Base-by-base conservation (phyloP, 805 yeast genomes). In the Candida odintsovae region DNA sequence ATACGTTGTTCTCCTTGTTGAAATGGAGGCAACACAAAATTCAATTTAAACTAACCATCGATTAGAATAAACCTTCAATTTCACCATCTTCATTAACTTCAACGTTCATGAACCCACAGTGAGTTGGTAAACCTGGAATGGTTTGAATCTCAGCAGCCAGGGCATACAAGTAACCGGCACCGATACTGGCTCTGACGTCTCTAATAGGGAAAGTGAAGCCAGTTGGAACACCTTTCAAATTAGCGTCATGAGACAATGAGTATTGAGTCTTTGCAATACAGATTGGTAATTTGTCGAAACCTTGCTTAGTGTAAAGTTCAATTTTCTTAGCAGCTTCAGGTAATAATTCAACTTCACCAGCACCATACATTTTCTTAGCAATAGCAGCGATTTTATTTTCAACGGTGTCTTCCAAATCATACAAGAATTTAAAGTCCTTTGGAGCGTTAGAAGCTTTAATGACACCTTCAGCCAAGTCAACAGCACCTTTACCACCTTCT, bases 251-350 rank as follows among this genome's bases (percentile, higher is more conserved):
- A 3, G 97, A 90, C 56, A 92, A 74, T 1, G 97, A 89, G 74
- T 92, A 92, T 69, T 92, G 99, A 2, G 99, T 92, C 76, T 92
- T 92, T 49, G 99, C 99, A 61, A 92, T 86, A 71, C 99, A 92
- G 57, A 92, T 83, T 48, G 98, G 99, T 63, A 92, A 73, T 62
- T 89, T 80, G 52, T 83, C 90, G 66, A 85, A 92, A 3, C 97
- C 97, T 72, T 90, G 97, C 43, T 74, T 67, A 31, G 89, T 83
- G 71, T 89, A 90, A 47, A 81, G 77, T 51, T 83, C 89, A 55
- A 92, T 82, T 68, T 86, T 85, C 66, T 75, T 71, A 54, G 80
- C 78, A 38, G 98, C 98, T 54, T 81, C 77, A 25, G 88, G 92
- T 39, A 84, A 76, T 50, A 90, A 80, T 68, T 88, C 96, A 55